Base-by-base conservation (phyloP, 768 basidiomycete genomes). In the Boletus fagicola region DNA sequence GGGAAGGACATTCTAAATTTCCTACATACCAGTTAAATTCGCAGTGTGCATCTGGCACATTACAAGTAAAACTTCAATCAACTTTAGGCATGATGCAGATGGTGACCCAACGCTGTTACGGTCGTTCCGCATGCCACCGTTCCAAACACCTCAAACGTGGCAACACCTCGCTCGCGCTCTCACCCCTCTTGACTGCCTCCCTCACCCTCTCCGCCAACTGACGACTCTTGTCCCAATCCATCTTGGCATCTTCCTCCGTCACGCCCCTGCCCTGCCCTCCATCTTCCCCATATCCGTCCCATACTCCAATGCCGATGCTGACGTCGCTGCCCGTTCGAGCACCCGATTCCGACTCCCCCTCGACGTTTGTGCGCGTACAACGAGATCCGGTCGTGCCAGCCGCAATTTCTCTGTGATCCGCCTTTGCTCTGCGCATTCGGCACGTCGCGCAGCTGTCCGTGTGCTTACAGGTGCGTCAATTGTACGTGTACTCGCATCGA, bases 351-450 rank as follows among this genome's bases (percentile, higher is more conserved):
- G 18, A 16, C 59, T 67, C 15, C 67, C 54, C 48, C 59, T 65
- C 15, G 69, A 68, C 11, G 68, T 62, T 50, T 69, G 73, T 6
- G 48, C 46, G 3, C 71, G 62, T 8, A 65, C 64, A 2, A 77
- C 75, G 9, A 76, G 72, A 51, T 78, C 74, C 3, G 82, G 83
- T 28, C 77, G 75, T 12, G 78, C 79, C 15, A 62, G 64, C 5
- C 76, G 74, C 16, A 84, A 68, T 33, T 75, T 76, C 38, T 79
- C 76, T 1, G 76, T 76, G 40, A 65, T 67, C 35, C 52, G 58
- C 24, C 56, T 60, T 39, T 67, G 59, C 44, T 68, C 57, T 4
- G 63, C 65, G 2, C 63, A 64, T 43, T 57, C 56, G 0, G 60
- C 57, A 15, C 61, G 64, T 16, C 65, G 65, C 38, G 57, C 57